Base-by-base conservation (phyloP, 2,329 filamentous ascomycete species). In the Drechslerella coelobrocha region DNA sequence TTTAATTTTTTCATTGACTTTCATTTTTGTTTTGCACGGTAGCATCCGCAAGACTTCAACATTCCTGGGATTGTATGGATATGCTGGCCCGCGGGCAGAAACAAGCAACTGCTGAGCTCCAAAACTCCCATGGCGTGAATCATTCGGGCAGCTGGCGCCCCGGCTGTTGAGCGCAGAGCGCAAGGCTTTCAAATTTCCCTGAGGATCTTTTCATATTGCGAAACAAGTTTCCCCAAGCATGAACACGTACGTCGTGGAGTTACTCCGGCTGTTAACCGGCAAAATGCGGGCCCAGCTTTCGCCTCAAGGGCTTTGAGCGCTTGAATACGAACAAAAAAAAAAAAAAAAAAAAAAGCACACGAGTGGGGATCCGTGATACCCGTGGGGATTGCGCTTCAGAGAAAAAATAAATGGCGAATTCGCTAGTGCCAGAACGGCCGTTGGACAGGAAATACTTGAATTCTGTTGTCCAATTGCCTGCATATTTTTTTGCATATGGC, bases 261-360 rank as follows among this genome's bases (percentile, higher is more conserved):
- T 52, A 26, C 65, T 69, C 55, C 55, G 48, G 34, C 34, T 45
- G 41, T 45, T 19, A 52, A 31, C 65, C 65, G 65, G 65, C 57
- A 69, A 69, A 62, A 69, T 69, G 65, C 65, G 65, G 65, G 65
- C 61, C 52, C 51, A 53, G 57, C 56, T 53, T 55, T 56, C 41
- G 55, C n/a, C 31, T 26, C 23, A 39, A 48, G 21, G n/a, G 54
- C 45, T 43, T 17, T 55, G 31, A 17, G 39, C 43, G 37, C 45
- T 34, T 19, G 39, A 31, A 14, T 27, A 43, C 41, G 41, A 6
- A n/a, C n/a, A n/a, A n/a, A n/a, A n/a, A n/a, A n/a, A n/a, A n/a
- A n/a, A n/a, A n/a, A n/a, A n/a, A n/a, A n/a, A n/a, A n/a, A n/a
- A n/a, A n/a, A n/a, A 3, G 17, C 3, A 17, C n/a, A 4, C 37